phyloP scores from a whole-genome alignment of 1,284 basidiomycete genomes.

The Sporisorium scitamineum region DNA sequence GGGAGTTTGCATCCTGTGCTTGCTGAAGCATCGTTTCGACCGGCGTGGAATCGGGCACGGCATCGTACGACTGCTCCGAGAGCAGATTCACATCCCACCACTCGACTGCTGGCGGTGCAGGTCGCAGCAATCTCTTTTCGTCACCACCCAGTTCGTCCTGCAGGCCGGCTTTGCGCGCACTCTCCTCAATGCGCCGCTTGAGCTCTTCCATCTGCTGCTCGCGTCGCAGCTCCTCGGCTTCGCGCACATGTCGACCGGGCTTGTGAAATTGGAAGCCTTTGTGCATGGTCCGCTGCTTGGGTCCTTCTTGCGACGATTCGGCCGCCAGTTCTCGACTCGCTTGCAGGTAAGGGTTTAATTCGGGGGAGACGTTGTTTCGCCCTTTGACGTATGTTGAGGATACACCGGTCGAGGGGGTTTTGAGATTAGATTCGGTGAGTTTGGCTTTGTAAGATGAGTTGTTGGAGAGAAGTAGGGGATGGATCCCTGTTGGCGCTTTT shows the following conservation, averaged over 20 bases:
- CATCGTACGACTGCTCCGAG: constrained; percentile 82
- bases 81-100: constrained; percentile 98
- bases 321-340: constrained; percentile 20
- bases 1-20: constrained; percentile 22
- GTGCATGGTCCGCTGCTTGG: constrained; percentile 58
- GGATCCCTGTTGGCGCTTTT: constrained; percentile 56
- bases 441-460: constrained; percentile 15
- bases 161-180: constrained; percentile 89
- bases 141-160: constrained; percentile 90
- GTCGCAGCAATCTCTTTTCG: constrained; percentile 83
- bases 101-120: constrained; percentile 87
- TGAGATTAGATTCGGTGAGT: neutral
- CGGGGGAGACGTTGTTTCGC: constrained; percentile 5
- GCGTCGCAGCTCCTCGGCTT: constrained; percentile 62
- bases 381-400: constrained; percentile 23
- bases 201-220: constrained; percentile 85
- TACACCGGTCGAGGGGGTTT: neutral
- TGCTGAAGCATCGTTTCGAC: constrained; percentile 74
- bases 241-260: constrained; percentile 61
- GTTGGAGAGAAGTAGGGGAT: constrained; percentile 55
- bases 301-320: constrained; percentile 14
- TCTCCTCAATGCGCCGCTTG: constrained; percentile 91
- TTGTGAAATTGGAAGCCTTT: constrained; percentile 62
- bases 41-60: constrained; percentile 71
- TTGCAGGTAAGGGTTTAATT: constrained; percentile 61